Evolutionary conservation across 306 rosid species (phyloP), one percentile per base, ranked within the genome.

Genomic region (Fragaria ananassa): DNA sequence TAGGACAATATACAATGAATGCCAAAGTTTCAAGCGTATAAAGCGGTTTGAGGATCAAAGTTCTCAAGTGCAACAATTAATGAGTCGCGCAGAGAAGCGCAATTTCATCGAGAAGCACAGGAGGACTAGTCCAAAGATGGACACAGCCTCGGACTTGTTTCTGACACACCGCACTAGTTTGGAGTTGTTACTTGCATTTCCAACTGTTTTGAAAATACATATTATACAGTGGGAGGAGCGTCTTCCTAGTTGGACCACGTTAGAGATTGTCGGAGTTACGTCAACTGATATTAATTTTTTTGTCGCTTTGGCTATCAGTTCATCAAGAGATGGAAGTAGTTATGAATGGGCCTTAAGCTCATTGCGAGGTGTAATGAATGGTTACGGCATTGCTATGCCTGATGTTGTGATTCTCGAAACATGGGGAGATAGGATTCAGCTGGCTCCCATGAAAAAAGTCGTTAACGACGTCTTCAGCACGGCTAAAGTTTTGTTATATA

Each of bases 351-450:
- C 19, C 18, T 45, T 77, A 15, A 6, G 5, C 1, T 29, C 17
- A 57, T 29, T 77, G 2, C 12, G 10, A 18, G 9, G 46, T 68
- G 12, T 54, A 27, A 53, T 76, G 56, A 47, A 76, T 68, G 65
- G 2, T 54, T 1, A 56, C 2, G 45, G 18, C 3, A 17, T 15
- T 5, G 11, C 5, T 4, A 14, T 42, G 12, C 74, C 23, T 21
- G 3, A 3, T 37, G 13, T 67, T 12, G 57, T 66, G 15, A 13
- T 47, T 13, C 6, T 2, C 6, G 1, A 13, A 5, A 5, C 8
- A 39, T 0, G 0, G 9, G 8, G 0, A 6, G 1, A 39, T 1
- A 6, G 0, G 42, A 39, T 39, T 39, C 1, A 6, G 44, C 0
- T 1, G 47, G 8, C 47, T 9, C 21, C 21, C n/a, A 42, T 54